These are phyloP conservation scores for Polyporus tsugae DNA, from an alignment of 1,284 basidiomycete species.

Conservation along the genomic window DNA sequence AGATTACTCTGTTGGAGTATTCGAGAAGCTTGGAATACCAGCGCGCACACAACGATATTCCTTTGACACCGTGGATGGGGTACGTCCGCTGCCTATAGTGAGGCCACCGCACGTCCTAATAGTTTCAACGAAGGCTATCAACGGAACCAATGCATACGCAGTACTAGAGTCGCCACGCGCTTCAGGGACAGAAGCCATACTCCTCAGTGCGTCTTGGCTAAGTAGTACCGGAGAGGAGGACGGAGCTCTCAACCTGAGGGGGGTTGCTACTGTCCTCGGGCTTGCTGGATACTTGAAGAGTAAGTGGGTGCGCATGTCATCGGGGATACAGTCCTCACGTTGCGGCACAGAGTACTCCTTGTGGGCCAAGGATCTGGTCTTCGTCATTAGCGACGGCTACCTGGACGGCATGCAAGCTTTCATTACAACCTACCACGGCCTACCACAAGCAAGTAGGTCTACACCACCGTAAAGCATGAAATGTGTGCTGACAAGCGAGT, in stretches of 20 bases:
- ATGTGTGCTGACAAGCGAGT: not conserved
- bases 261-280: constrained; percentile 84
- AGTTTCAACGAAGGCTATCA: constrained; percentile 47
- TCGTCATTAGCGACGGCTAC: constrained; percentile 91
- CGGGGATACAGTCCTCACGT: constrained; percentile 6
- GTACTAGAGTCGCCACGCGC: constrained; percentile 85
- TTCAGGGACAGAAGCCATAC: constrained; percentile 90
- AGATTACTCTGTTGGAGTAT: constrained; percentile 50
- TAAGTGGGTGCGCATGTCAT: constrained; percentile 44
- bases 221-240: constrained; percentile 68
- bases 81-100: constrained; percentile 41
- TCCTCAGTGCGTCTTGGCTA: constrained; percentile 90
- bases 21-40: constrained; percentile 74
- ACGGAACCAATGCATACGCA: constrained; percentile 86
- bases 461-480: not conserved
- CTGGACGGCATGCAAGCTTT: constrained; percentile 94
- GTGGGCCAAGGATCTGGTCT: constrained; percentile 95
- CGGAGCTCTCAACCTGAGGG: constrained; percentile 82
- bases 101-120: not conserved
- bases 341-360: constrained; percentile 78
- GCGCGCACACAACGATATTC: constrained; percentile 74
- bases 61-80: constrained; percentile 57
- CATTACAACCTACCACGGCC: constrained; percentile 84
- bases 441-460: constrained; percentile 67
- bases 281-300: constrained; percentile 87